Base-by-base conservation (phyloP, 176 grass and related monocot species). In the Lolium perenne region DNA sequence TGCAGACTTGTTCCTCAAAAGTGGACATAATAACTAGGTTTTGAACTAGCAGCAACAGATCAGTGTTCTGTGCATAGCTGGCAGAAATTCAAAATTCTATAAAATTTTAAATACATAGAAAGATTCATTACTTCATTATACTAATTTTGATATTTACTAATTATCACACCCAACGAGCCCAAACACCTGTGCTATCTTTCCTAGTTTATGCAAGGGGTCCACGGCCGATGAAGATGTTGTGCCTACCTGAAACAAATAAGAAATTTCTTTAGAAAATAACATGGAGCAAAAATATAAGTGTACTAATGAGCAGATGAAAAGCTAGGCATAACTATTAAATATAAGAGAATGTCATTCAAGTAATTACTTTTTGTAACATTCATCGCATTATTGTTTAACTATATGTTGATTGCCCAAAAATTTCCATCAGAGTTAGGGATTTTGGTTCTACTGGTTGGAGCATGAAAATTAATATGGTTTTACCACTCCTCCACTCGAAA, bases 191-290 rank as follows among this genome's bases (percentile, higher is more conserved):
- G 93, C 85, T 86, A 95, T 80, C 20, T 88, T 74, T 80, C 90
- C 93, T 72, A 95, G 62, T 69, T 88, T 64, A 48, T 59, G 81
- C 83, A 95, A 80, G 26, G 93, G 90, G 86, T 95, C 93, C 38
- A 95, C 79, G 35, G 93, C 90, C 25, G 93, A 86, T 48, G 93
- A 95, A 76, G 93, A 95, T 77, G 90, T 95, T 7, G 93, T 95
- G 48, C 93, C 93, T 72, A 95, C 87, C 93, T 95, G 87, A 59
- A 87, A 83, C 43, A 54, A 61, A 85, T 22, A 82, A 40, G 32
- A 35, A 35, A 2, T 35, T 48, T 59, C 50, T 80, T 73, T 21
- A 75, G 23, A 77, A 45, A 61, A 15, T 32, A 76, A 68, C 32
- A 70, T 54, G 43, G 41, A 55, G 21, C 77, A 18, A 82, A 22